A percentile compares a stretch with the other conserved stretches of the same genome.
These are phyloP conservation scores for Candida sp. DNA, from an alignment of 1,139 yeast species.

Conservation along the genomic window DNA sequence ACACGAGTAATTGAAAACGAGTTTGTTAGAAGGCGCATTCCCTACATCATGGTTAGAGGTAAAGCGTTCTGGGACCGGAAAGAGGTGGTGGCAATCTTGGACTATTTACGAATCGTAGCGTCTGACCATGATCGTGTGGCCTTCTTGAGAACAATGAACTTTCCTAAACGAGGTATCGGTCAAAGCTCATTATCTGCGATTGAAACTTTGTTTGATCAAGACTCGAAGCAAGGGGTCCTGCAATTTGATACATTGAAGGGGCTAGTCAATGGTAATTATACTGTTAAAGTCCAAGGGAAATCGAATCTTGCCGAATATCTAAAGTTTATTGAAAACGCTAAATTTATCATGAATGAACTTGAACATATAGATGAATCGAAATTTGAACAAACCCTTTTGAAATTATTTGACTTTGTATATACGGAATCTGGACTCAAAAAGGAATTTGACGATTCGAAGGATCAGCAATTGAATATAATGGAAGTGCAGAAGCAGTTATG, in stretches of 20 bases:
- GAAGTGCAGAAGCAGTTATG: conserved; percentile 44
- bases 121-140: conserved; percentile 51
- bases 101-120: conserved; percentile 59
- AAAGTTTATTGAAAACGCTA: conserved; percentile 24
- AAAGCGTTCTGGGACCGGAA: conserved; percentile 75
- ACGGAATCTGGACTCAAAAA: conserved; percentile 26
- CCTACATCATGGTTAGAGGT: conserved; percentile 69
- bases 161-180: conserved; percentile 73
- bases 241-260: conserved; percentile 5
- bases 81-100: conserved; percentile 63
- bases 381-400: conserved; percentile 6
- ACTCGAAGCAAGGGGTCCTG: conserved; percentile 4
- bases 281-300: conserved; percentile 3
- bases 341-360: conserved; percentile 9
- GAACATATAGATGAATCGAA: conserved; percentile 5
- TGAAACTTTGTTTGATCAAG: neutral
- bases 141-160: conserved; percentile 50
- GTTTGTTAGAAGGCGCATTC: conserved; percentile 51
- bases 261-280: neutral
- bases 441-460: conserved; percentile 24
- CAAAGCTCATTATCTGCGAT: conserved; percentile 45
- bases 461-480: conserved; percentile 30
- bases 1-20: conserved; percentile 61
- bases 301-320: conserved; percentile 19
- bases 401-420: conserved; percentile 24